Percentiles rank a stretch among this genome's conserved stretches.
These are phyloP conservation scores for Rhizodiscina lignyota DNA, from an alignment of 495 filamentous ascomycete genomes.

Conservation along the genomic window DNA sequence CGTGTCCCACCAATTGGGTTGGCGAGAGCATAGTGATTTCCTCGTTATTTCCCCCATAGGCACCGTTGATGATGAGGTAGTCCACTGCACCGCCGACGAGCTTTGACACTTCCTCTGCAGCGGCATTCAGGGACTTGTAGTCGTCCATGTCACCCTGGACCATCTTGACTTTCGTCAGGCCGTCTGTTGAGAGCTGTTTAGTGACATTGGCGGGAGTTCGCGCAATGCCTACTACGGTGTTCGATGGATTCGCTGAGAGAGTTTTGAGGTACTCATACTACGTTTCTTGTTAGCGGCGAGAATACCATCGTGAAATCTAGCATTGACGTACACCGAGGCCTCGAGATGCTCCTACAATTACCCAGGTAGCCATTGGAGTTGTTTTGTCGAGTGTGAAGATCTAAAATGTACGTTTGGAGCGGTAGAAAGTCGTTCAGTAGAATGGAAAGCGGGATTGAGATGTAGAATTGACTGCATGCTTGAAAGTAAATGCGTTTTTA, in stretches of 20 bases:
- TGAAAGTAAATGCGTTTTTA: too few species aligned
- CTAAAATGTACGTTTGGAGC: too few species aligned
- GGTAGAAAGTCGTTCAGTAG: too few species aligned
- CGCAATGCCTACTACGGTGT: conserved; percentile 27
- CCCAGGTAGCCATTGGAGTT: conserved; percentile 8
- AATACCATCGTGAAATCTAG: not conserved
- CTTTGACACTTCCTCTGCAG: conserved; percentile 12
- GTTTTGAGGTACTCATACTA: conserved; percentile 27
- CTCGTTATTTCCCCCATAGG: conserved; percentile 15
- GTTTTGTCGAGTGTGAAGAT: too few species aligned
- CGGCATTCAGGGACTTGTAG: conserved; percentile 7
- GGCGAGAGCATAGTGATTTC: too few species aligned
- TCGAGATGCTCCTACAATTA: conserved; percentile 22
- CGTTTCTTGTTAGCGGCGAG: not conserved
- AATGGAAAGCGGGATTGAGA: too few species aligned
- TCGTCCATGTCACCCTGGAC: conserved; percentile 6
- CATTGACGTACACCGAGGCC: conserved; percentile 23
- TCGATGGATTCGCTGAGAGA: conserved; percentile 21
- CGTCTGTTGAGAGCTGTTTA: conserved; percentile 3
- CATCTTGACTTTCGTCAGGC: conserved; percentile 8
- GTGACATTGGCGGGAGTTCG: conserved; percentile 21
- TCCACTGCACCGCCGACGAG: conserved; percentile 20
- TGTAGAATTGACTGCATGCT: too few species aligned
- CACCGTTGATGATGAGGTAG: conserved; percentile 24
- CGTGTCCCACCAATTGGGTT: too few species aligned